These are phyloP conservation scores for Camelina sativa DNA, from an alignment of 345 rosid species.

Conservation along the genomic window DNA sequence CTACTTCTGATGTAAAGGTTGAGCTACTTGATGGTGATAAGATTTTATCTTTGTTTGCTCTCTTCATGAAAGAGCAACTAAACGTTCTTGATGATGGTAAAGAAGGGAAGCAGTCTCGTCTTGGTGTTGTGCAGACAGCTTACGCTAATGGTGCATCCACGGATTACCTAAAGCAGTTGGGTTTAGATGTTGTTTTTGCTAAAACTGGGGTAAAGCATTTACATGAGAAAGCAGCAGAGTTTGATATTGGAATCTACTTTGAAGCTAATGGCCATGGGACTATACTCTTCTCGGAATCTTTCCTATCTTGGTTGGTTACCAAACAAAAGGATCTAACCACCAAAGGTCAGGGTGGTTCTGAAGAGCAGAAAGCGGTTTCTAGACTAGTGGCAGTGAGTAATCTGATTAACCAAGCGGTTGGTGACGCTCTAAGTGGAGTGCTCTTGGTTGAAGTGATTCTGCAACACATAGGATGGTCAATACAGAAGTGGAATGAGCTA, in stretches of 20 bases:
- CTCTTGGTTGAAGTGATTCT: slow-evolving; percentile 90
- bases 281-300: slow-evolving; percentile 71
- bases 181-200: slow-evolving; percentile 69
- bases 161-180: slow-evolving; percentile 66
- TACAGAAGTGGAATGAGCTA: slow-evolving; percentile 74
- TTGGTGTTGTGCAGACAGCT: slow-evolving; percentile 93
- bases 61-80: slow-evolving; percentile 80
- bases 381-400: slow-evolving; percentile 82
- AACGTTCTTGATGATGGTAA: slow-evolving; percentile 48
- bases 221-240: slow-evolving; percentile 78
- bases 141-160: slow-evolving; percentile 97
- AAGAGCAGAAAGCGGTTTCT: slow-evolving; percentile 70
- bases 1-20: slow-evolving; percentile 40
- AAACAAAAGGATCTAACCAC: slow-evolving; percentile 50
- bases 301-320: slow-evolving; percentile 58
- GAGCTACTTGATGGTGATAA: slow-evolving; percentile 93
- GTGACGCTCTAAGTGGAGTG: slow-evolving; percentile 90
- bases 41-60: slow-evolving; percentile 82
- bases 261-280: slow-evolving; percentile 99
- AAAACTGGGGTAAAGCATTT: slow-evolving; percentile 92
- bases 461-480: slow-evolving; percentile 79
- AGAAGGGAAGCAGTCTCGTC: slow-evolving; percentile 50
- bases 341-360: slow-evolving; percentile 63
- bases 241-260: slow-evolving; percentile 91
- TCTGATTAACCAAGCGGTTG: slow-evolving; percentile 93